Base-by-base conservation (phyloP, 2,329 filamentous ascomycete genomes). In the Microdochium trichocladiopsis region DNA sequence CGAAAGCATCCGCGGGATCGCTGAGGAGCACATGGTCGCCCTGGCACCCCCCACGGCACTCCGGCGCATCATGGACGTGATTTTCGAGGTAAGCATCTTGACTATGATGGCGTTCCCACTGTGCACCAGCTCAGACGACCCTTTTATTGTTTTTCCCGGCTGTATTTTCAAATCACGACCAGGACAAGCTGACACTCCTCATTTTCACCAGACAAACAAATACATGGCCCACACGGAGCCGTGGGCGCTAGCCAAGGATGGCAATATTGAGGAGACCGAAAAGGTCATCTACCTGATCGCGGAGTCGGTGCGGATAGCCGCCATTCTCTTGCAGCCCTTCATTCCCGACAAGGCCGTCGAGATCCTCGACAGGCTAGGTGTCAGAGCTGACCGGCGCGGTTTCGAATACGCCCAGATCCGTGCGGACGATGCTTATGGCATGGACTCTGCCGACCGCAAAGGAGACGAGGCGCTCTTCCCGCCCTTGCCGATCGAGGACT, bases 241-340 rank as follows among this genome's bases (percentile, higher is more conserved):
- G 0, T 97, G 93, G 93, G 64, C 72, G 3, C 66, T 81, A 18
- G 71, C 71, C 25, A 78, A 72, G 41, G 59, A 66, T 2, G 58
- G 63, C 2, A 63, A 68, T 5, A 57, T 61, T 0, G 61, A 65
- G 2, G 68, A 69, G 31, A 68, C 85, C 16, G 72, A 85, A 57
- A 73, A 76, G 59, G 77, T 80, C 36, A 75, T 99, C 25, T 96
- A 82, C 66, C 76, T 87, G 45, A 75, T 78, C 45, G 80, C 85
- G 9, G 94, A 99, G 69, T 80, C 87, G 4, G 66, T 96, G 48
- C 86, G 94, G 36, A 82, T 96, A 23, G 75, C 78, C 1, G 90
- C 86, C 14, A 96, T 99, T 59, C 74, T 97, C 48, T 73, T 99
- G 47, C 92, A 96, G 67, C 91, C 94, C 1, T 89, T 92, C 63